phyloP scores from a whole-genome alignment of 2,329 filamentous ascomycete genomes.

The Byssothecium circinans region DNA sequence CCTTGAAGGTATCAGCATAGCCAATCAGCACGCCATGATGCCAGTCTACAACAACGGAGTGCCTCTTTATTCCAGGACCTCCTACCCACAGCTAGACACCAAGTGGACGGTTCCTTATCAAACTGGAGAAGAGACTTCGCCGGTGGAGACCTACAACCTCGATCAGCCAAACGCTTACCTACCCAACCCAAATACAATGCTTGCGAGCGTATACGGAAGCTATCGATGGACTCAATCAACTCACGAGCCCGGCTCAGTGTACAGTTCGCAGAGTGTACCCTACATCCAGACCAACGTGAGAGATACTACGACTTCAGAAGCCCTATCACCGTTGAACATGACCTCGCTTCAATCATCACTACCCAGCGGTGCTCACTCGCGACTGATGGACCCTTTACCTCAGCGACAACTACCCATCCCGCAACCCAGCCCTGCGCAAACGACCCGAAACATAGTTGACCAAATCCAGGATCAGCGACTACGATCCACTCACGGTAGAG shows the following conservation, averaged over 20 bases:
- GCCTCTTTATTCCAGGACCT: slow-evolving; percentile 18
- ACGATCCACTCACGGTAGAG: slow-evolving; percentile 25
- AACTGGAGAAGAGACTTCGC: slow-evolving; percentile 34
- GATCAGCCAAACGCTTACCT: slow-evolving; percentile 25
- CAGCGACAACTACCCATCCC: slow-evolving; percentile 37
- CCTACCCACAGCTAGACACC: slow-evolving; percentile 23
- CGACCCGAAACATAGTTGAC: slow-evolving; percentile 31
- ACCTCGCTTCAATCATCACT: slow-evolving; percentile 31
- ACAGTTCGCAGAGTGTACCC: slow-evolving; percentile 16
- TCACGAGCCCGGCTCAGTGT: slow-evolving; percentile 23
- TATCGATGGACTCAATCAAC: slow-evolving; percentile 24
- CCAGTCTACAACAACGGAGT: slow-evolving; percentile 20
- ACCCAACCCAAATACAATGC: slow-evolving; percentile 14
- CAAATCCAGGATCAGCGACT: slow-evolving; percentile 36
- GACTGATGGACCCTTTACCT: slow-evolving; percentile 20
- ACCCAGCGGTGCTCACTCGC: slow-evolving; percentile 26
- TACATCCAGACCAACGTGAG: slow-evolving; percentile 19
- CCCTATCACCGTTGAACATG: slow-evolving; percentile 35
- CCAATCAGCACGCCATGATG: slow-evolving; percentile 23
- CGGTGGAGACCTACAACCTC: slow-evolving; percentile 29
- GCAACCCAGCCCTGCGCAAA: slow-evolving; percentile 29
- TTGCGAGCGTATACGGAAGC: slow-evolving; percentile 15
- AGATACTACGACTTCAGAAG: slow-evolving; percentile 14
- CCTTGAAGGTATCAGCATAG: slow-evolving; percentile 22
- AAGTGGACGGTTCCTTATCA: slow-evolving; percentile 33